Evolutionary conservation across 768 basidiomycete species (phyloP).

Genomic region (Agrocybe pediades): DNA sequence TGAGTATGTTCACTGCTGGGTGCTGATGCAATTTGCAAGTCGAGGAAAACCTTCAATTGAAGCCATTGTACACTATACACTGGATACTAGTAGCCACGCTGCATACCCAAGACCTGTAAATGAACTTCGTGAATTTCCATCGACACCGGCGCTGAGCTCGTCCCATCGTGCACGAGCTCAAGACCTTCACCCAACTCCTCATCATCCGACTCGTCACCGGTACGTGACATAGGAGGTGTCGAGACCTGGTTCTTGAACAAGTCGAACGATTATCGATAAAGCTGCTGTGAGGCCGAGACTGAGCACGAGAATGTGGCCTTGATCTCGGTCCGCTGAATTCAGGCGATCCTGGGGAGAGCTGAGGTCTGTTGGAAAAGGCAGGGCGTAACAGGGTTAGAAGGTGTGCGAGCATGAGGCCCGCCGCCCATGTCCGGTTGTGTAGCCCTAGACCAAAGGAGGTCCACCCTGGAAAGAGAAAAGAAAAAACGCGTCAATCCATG

Average conservation of each 20-base stretch:
- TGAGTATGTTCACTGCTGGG: no score
- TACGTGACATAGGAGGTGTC: constrained; percentile 59
- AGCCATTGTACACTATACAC: no score
- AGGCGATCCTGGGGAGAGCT: constrained; percentile 20
- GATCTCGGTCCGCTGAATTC: constrained; percentile 34
- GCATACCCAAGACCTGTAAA: no score
- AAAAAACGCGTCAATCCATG: background rate
- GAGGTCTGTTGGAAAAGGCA: constrained; percentile 23
- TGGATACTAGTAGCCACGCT: no score
- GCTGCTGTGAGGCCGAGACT: constrained; percentile 45
- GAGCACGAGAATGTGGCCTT: constrained; percentile 68
- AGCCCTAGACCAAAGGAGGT: constrained; percentile 45
- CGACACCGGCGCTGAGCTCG: constrained; percentile 67
- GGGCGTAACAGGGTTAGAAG: constrained; percentile 77
- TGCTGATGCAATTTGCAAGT: no score
- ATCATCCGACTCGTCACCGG: constrained; percentile 51
- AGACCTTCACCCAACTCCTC: constrained; percentile 58
- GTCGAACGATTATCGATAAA: constrained; percentile 21
- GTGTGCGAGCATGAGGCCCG: constrained; percentile 54
- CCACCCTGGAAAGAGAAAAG: constrained; percentile 7
- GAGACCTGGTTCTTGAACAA: constrained; percentile 49
- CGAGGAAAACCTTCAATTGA: no score
- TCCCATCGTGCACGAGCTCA: constrained; percentile 58
- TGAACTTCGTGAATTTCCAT: constrained; percentile 74
- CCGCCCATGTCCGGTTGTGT: constrained; percentile 12